Base-by-base conservation (phyloP, 148 eudicot species). In the Cornus suecica region DNA sequence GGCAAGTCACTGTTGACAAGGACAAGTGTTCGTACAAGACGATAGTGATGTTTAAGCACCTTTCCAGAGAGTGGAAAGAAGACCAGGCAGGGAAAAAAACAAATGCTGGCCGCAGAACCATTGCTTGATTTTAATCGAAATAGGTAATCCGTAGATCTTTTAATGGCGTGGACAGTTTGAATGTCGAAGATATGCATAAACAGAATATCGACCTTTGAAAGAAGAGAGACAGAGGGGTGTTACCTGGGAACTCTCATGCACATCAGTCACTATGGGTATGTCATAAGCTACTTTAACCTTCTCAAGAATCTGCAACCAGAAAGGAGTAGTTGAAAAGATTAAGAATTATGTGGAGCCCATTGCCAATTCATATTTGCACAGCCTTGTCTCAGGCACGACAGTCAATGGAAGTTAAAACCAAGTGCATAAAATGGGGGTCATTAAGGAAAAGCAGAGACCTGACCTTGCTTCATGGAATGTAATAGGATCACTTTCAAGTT, bases 181-280 rank as follows among this genome's bases (percentile, higher is more conserved):
- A 70, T 37, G 27, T 27, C 5, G 61, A 69, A 63, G 23, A 74
- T 18, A 61, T 31, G 34, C 5, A 14, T 24, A 66, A 10, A 60
- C 27, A 42, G 29, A 60, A 56, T 20, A 5, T 23, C 69, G 54
- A 66, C 34, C 24, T n/a, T 73, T 30, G 32, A 66, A 72, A 83
- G 29, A 45, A 32, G 71, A 74, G 69, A n/a, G 30, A 62, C 24
- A 13, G 22, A 11, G 42, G 42, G 60, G 28, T 66, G 29, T 45
- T 77, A 90, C 94, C 94, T 88, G 94, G 65, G 41, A 80, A 68
- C 78, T 66, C 84, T 93, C 99, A 41, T 95, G 99, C 20, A 95
- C 99, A 83, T 95, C 97, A 20, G 97, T 95, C 67, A 95, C 93
- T 69, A 95, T 87, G 52, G 99, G 99, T 14, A 95, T 74, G 75